A percentile compares a stretch with the other conserved stretches of the same genome.
phyloP scores from a whole-genome alignment of 2,329 filamentous ascomycete genomes.

The Colletotrichum scovillei region DNA sequence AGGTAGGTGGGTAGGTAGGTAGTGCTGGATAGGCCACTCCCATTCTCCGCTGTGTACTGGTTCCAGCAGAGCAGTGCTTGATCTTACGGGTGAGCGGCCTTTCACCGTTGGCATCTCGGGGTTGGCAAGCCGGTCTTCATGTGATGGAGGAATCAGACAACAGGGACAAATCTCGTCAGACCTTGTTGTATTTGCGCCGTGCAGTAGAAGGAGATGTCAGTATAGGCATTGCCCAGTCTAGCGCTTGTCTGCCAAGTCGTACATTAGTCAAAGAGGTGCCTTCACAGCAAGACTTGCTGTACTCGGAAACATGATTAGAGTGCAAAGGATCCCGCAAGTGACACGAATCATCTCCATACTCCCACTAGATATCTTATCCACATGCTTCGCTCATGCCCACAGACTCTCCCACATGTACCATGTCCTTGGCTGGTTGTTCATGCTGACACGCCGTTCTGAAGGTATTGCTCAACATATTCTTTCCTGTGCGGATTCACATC shows the following conservation, averaged over 20 bases:
- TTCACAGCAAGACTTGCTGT: background rate
- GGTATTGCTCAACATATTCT: slow-evolving; percentile 74
- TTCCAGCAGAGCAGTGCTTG: too few relatives aligned
- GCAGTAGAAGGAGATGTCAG: too few relatives aligned
- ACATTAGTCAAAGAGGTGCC: background rate
- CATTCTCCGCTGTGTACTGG: too few relatives aligned
- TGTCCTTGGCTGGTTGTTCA: background rate
- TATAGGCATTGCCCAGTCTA: too few relatives aligned
- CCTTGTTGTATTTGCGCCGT: too few relatives aligned
- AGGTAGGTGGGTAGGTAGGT: too few relatives aligned
- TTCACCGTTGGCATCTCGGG: too few relatives aligned
- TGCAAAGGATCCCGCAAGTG: background rate
- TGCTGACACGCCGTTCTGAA: slow-evolving; percentile 1
- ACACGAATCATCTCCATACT: background rate
- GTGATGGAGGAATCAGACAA: too few relatives aligned
- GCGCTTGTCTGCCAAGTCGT: background rate
- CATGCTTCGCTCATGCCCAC: background rate
- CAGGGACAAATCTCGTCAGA: too few relatives aligned
- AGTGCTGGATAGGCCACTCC: too few relatives aligned
- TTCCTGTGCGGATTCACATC: slow-evolving; percentile 83
- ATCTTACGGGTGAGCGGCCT: too few relatives aligned
- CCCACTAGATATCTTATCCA: background rate
- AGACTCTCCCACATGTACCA: background rate
- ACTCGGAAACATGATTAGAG: background rate
- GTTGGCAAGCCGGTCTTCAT: too few relatives aligned